A percentile compares a stretch with the other conserved stretches of the same genome.
Evolutionary conservation across 176 grass and related monocot genomes (phyloP).

Genomic region (Carex kokanica): DNA sequence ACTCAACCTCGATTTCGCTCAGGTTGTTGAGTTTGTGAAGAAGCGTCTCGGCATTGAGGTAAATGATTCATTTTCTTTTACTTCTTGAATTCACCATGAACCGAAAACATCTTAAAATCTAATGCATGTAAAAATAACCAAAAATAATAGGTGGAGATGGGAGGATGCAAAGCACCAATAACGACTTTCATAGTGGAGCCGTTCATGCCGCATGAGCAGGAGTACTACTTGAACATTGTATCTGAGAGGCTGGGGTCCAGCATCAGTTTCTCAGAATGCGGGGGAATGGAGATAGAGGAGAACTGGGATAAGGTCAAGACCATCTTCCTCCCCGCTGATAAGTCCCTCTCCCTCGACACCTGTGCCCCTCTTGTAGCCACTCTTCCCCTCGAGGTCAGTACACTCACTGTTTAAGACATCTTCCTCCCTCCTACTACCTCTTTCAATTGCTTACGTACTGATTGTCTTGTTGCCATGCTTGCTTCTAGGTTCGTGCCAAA

Average conservation of each 20-base stretch:
- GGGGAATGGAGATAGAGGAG: constrained; percentile 94
- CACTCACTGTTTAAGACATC: too few relatives aligned
- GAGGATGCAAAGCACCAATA: constrained; percentile 91
- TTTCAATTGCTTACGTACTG: not conserved
- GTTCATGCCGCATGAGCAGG: constrained; percentile 82
- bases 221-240: constrained; percentile 85
- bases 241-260: constrained; percentile 82
- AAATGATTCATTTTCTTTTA: not conserved
- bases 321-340: constrained; percentile 71
- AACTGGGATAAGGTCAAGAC: constrained; percentile 99
- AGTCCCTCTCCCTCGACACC: constrained; percentile 60
- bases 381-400: constrained; percentile 73
- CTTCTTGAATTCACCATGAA: too few relatives aligned
- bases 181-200: constrained; percentile 97
- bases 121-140: too few relatives aligned
- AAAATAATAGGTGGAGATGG: constrained; percentile 72
- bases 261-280: constrained; percentile 91
- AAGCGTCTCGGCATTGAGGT: constrained; percentile 82
- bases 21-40: constrained; percentile 86
- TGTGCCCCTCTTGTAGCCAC: constrained; percentile 85
- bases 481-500: constrained; percentile 71
- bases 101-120: too few relatives aligned
- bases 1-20: constrained; percentile 84
- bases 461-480: constrained; percentile 6
- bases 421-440: too few relatives aligned